Evolutionary conservation across 345 rosid genomes (phyloP).

Genomic region (Angophora floribunda): DNA sequence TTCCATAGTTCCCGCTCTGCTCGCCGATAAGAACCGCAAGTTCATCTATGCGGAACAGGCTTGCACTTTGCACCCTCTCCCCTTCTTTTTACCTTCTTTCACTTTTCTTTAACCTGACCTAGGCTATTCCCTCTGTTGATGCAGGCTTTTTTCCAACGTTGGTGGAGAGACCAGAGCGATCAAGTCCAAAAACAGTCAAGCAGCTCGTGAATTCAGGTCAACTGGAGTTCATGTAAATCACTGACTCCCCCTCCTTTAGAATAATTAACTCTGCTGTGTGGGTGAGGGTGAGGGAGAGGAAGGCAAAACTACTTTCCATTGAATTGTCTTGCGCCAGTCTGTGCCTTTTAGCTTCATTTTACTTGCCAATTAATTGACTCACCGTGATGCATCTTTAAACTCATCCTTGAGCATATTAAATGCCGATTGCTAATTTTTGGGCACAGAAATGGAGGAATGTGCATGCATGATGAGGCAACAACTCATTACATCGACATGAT

Average conservation of each 20-base stretch:
- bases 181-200: conserved; percentile 42
- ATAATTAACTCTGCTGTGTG: background rate
- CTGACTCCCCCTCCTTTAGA: background rate
- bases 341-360: background rate
- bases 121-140: background rate
- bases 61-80: background rate
- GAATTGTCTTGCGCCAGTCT: background rate
- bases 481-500: conserved; percentile 96
- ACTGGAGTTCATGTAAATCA: conserved; percentile 71
- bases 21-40: conserved; percentile 82
- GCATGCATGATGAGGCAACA: conserved; percentile 96
- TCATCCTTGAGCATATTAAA: background rate
- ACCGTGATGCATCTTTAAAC: background rate
- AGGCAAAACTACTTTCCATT: background rate
- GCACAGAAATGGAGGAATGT: conserved; percentile 95
- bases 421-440: background rate
- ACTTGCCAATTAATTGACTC: background rate
- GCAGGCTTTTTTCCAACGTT: conserved; percentile 91
- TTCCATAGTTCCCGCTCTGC: conserved; percentile 65
- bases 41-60: conserved; percentile 87
- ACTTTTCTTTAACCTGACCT: background rate
- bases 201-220: conserved; percentile 69
- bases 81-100: background rate
- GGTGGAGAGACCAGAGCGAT: conserved; percentile 93
- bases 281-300: background rate